Evolutionary conservation across 176 grass and related monocot genomes (phyloP).

Genomic region (barley (Hordeum vulgare)): DNA sequence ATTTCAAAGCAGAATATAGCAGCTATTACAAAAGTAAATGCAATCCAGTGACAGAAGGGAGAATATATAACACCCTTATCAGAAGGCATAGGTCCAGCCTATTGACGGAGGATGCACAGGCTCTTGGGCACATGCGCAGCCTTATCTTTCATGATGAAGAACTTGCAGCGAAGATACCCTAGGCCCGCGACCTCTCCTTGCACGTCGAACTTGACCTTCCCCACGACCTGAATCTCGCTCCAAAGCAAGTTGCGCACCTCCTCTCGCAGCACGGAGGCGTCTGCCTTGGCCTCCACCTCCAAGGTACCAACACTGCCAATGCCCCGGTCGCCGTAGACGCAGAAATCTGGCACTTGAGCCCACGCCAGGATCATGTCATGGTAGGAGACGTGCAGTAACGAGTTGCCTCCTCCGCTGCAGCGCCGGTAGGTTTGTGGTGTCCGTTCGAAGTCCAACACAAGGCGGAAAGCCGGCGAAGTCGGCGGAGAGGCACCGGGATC

Average conservation of each 20-base stretch:
- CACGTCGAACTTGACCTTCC: background rate
- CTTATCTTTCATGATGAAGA: background rate
- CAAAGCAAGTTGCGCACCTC: background rate
- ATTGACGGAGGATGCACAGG: background rate
- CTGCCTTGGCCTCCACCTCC: background rate
- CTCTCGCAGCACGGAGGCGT: background rate
- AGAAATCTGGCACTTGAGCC: background rate
- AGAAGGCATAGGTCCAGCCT: too few relatives aligned
- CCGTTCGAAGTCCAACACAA: background rate
- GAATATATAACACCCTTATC: too few relatives aligned
- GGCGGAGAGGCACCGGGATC: background rate
- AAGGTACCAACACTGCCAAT: background rate
- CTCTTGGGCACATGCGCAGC: background rate
- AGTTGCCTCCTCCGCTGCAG: background rate
- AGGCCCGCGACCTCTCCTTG: background rate
- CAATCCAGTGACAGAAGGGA: too few relatives aligned
- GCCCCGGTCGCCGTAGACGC: background rate
- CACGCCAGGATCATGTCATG: slow-evolving; percentile 1
- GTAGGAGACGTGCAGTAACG: background rate
- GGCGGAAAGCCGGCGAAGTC: background rate
- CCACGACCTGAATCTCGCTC: background rate
- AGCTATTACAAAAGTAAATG: too few relatives aligned
- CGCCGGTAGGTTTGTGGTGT: background rate
- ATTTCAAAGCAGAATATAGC: too few relatives aligned
- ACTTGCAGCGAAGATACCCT: background rate